These are phyloP conservation scores for Phaffia rhodozyma DNA, from an alignment of 1,284 basidiomycete genomes.

Conservation along the genomic window DNA sequence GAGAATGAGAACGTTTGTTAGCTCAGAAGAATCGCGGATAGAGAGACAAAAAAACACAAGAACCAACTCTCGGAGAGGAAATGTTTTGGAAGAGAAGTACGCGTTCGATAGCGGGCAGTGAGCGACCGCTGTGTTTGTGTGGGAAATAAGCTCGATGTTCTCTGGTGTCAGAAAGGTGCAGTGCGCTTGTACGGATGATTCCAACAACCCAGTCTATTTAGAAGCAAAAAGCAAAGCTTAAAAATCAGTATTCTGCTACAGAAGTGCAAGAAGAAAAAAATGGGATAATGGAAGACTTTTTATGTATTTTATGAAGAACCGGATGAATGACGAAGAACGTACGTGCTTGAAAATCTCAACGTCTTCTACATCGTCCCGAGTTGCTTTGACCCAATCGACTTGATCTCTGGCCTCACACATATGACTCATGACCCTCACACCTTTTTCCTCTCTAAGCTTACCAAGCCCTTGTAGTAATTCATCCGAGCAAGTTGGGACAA, in stretches of 20 bases:
- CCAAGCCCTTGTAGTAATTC: constrained; percentile 51
- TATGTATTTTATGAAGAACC: neutral
- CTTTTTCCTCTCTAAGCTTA: constrained; percentile 39
- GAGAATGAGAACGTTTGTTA: neutral
- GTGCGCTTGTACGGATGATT: constrained; percentile 56
- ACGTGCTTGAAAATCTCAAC: constrained; percentile 60
- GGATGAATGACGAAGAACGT: constrained; percentile 19
- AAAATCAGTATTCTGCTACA: neutral
- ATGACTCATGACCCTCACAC: constrained; percentile 56
- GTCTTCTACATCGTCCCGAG: constrained; percentile 49
- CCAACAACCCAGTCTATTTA: neutral
- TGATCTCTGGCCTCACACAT: constrained; percentile 62
- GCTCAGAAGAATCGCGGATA: neutral
- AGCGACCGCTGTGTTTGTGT: constrained; percentile 51
- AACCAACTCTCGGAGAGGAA: constrained; percentile 51
- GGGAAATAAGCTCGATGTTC: constrained; percentile 45
- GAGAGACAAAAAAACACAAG: neutral
- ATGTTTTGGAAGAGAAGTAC: constrained; percentile 64
- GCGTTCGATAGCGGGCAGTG: constrained; percentile 76
- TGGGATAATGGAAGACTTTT: no score
- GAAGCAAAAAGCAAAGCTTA: constrained; percentile 50
- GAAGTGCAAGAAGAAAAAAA: neutral
- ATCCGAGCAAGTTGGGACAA: constrained; percentile 66
- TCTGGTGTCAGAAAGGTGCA: constrained; percentile 57
- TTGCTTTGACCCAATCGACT: constrained; percentile 52